Evolutionary conservation across 345 rosid genomes (phyloP).

Genomic region (Rhizophora mangle): DNA sequence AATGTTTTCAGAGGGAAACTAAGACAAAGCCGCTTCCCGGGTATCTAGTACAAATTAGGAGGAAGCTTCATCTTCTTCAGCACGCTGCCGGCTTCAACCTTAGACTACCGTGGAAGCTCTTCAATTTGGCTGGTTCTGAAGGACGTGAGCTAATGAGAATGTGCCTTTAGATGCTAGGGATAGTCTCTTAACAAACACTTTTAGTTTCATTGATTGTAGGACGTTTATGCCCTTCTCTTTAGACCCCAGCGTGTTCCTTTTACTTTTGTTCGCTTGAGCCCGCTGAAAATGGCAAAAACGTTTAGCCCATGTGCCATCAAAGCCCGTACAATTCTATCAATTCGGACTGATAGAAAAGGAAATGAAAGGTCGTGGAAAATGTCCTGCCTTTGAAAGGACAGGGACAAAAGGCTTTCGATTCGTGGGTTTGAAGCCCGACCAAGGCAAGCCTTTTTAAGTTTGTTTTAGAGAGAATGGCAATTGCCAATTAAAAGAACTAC

Average conservation of each 20-base stretch:
- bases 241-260: slow-evolving; percentile 22
- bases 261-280: slow-evolving; percentile 6
- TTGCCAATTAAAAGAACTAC: not conserved
- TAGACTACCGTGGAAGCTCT: too few relatives aligned
- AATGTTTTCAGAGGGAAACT: too few relatives aligned
- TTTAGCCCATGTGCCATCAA: slow-evolving; percentile 16
- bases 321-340: slow-evolving; percentile 10
- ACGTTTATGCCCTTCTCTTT: not conserved
- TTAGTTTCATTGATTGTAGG: too few relatives aligned
- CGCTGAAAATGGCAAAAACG: not conserved
- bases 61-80: too few relatives aligned
- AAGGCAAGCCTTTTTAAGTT: not conserved
- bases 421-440: slow-evolving; percentile 5
- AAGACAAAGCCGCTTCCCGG: too few relatives aligned
- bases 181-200: too few relatives aligned
- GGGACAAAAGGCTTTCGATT: slow-evolving; percentile 12
- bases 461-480: not conserved
- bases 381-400: slow-evolving; percentile 15
- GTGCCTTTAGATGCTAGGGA: too few relatives aligned
- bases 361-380: slow-evolving; percentile 1
- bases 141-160: too few relatives aligned
- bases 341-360: not conserved
- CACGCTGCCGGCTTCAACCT: too few relatives aligned
- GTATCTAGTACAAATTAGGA: too few relatives aligned
- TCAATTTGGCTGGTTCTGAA: too few relatives aligned